These are phyloP conservation scores for Penicillium mononematosum DNA, from an alignment of 495 filamentous ascomycete genomes.

Conservation along the genomic window DNA sequence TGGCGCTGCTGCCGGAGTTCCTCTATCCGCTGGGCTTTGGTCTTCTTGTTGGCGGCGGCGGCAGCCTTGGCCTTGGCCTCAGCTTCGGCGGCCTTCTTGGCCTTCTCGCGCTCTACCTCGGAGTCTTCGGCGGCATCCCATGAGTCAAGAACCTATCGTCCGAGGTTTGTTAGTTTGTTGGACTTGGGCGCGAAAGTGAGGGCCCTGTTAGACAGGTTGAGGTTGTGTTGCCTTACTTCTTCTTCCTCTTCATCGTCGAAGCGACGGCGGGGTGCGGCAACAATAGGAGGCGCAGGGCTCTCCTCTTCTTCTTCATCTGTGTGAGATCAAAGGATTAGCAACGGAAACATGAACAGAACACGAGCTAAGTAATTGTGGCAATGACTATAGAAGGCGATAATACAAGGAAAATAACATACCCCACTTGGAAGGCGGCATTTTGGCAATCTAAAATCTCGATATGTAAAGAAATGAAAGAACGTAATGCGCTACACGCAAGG, in stretches of 20 bases:
- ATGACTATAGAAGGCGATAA: background rate
- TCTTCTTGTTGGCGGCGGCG: constrained; percentile 91
- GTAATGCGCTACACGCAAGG: constrained; percentile 21
- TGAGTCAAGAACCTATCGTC: constrained; percentile 77
- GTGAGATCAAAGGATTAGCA: constrained; percentile 22
- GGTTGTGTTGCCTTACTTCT: constrained; percentile 59
- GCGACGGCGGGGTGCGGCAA: constrained; percentile 53
- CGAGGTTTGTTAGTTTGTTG: constrained; percentile 15
- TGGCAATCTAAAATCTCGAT: constrained; percentile 18
- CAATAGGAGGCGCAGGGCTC: constrained; percentile 58
- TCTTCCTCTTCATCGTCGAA: constrained; percentile 95
- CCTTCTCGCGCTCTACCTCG: constrained; percentile 94
- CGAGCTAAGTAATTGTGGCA: background rate
- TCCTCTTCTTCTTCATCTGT: constrained; percentile 71
- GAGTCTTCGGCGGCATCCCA: constrained; percentile 98
- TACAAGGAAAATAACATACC: constrained; percentile 41
- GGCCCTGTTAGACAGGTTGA: background rate
- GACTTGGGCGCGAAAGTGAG: background rate
- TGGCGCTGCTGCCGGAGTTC: constrained; percentile 58
- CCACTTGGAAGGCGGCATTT: constrained; percentile 53
- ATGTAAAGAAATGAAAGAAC: constrained; percentile 13
- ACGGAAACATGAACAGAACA: background rate
- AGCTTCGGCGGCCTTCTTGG: constrained; percentile 76
- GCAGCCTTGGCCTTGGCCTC: constrained; percentile 88
- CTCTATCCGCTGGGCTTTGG: constrained; percentile 81